Evolutionary conservation across 2,329 filamentous ascomycete species (phyloP).

Genomic region (Colletotrichum sp.): DNA sequence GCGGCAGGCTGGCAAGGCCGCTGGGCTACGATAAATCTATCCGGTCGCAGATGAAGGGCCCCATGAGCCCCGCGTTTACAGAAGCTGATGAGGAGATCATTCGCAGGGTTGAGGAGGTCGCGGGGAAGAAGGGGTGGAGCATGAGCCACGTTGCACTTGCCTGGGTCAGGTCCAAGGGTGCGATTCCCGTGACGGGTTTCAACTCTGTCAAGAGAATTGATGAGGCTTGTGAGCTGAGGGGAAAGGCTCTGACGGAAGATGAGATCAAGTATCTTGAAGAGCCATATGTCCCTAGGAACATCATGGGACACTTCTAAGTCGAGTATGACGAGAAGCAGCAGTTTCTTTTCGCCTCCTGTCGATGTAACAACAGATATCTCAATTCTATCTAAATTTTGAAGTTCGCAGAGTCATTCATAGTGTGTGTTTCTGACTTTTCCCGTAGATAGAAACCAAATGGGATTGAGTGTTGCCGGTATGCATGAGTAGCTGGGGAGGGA

Average conservation of each 20-base stretch:
- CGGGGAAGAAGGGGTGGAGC: constrained; percentile 11
- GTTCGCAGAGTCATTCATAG: background rate
- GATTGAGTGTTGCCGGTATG: background rate
- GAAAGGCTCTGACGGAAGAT: constrained; percentile 7
- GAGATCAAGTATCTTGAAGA: constrained; percentile 15
- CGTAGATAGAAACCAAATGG: background rate
- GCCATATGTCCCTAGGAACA: constrained; percentile 9
- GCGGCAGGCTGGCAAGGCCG: constrained; percentile 4
- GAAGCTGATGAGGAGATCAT: constrained; percentile 10
- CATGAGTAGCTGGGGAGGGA: background rate
- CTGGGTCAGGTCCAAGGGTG: constrained; percentile 17
- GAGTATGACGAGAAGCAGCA: background rate
- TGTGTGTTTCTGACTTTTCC: background rate
- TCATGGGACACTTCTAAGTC: constrained; percentile 29
- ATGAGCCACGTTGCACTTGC: constrained; percentile 19
- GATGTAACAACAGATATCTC: background rate
- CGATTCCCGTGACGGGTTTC: constrained; percentile 11
- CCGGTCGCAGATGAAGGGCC: background rate
- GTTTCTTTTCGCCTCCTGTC: background rate
- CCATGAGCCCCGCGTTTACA: background rate
- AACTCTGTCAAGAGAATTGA: constrained; percentile 15
- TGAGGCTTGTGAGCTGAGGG: constrained; percentile 7
- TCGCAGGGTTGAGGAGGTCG: constrained; percentile 13
- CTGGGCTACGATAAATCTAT: background rate
- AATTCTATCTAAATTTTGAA: background rate